Conservation (phyloP, 768 basidiomycete species). For the Kwoniella botswanensis region DNA sequence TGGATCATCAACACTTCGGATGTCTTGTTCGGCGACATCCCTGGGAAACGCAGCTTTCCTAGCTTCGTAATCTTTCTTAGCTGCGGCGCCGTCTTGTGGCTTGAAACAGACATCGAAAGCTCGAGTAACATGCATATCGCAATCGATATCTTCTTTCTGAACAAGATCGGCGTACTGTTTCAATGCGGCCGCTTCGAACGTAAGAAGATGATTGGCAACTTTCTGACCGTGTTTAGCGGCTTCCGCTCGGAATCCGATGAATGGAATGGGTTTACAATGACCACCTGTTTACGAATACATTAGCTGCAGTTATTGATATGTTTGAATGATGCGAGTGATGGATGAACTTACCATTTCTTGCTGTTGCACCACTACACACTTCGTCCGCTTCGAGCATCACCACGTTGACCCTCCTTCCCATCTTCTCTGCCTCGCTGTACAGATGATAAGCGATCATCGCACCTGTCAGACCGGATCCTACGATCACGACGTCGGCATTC, state of each 20-base stretch:
- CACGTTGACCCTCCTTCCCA: constrained; percentile 21
- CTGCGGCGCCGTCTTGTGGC: constrained; percentile 23
- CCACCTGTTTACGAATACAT: constrained; percentile 26
- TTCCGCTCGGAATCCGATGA: constrained; percentile 28
- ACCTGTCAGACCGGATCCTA: constrained; percentile 40
- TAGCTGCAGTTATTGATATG: not conserved
- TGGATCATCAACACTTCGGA: constrained; percentile 28
- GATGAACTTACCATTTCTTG: constrained; percentile 35
- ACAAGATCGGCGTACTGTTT: constrained; percentile 42
- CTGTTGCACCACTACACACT: constrained; percentile 38
- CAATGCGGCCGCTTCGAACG: constrained; percentile 36
- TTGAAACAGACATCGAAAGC: constrained; percentile 40
- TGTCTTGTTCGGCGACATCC: constrained; percentile 18
- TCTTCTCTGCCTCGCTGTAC: constrained; percentile 16
- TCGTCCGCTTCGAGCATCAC: constrained; percentile 48
- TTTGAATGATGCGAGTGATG: not conserved
- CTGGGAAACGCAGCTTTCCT: constrained; percentile 19
- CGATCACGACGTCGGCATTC: constrained; percentile 34
- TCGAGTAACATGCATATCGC: constrained; percentile 44
- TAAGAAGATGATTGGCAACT: constrained; percentile 30
- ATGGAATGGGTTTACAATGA: constrained; percentile 44
- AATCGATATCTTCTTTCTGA: constrained; percentile 44
- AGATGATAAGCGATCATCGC: constrained; percentile 38
- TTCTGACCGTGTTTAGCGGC: constrained; percentile 28
- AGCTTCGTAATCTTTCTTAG: constrained; percentile 27